Evolutionary conservation across 305 asterid species (phyloP), one percentile per base, ranked within the genome.

Genomic region (Rubia occidens): DNA sequence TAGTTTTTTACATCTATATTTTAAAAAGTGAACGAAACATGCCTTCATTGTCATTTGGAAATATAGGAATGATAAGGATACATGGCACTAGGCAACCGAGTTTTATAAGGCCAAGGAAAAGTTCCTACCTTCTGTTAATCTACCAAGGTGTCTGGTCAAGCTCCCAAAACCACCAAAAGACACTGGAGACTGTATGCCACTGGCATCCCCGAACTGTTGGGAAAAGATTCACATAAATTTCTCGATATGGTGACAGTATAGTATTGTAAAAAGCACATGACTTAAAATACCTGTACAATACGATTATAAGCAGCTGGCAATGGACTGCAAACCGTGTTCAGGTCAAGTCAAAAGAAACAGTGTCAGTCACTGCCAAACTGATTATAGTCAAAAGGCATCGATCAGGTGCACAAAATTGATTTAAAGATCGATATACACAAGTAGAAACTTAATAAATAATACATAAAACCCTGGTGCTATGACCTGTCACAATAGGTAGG

Each of bases 111-210:
- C 43, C 17, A 9, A 42, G 32, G 7, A 45, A 21, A 63, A 64
- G 26, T 59, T 64, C 67, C 37, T 84, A 93, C 98, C 98, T 72
- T 77, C 72, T 71, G 95, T 82, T 84, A 93, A 77, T 82, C 98
- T 84, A 44, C 89, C 94, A 39, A 93, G 87, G 80, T 93, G 98
- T 77, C 98, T 80, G 24, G 98, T 85, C 84, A 93, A 88, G 89
- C 98, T 93, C 78, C 98, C 98, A 60, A 93, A 93, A 71, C 97
- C 98, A 74, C 98, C 98, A 67, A 93, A 93, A 53, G 98, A 93
- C 74, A 93, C 97, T 0, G 98, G 98, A 66, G 98, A 93, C 77
- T 93, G 98, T 84, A 93, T 82, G 51, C 98, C 96, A 18, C 98
- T 93, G 32, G 98, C 97, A 80, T 93, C 98, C 29, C 98, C 98